These are phyloP conservation scores for Spinacia oleracea DNA, from an alignment of 179 eudicot genomes.

Conservation along the genomic window DNA sequence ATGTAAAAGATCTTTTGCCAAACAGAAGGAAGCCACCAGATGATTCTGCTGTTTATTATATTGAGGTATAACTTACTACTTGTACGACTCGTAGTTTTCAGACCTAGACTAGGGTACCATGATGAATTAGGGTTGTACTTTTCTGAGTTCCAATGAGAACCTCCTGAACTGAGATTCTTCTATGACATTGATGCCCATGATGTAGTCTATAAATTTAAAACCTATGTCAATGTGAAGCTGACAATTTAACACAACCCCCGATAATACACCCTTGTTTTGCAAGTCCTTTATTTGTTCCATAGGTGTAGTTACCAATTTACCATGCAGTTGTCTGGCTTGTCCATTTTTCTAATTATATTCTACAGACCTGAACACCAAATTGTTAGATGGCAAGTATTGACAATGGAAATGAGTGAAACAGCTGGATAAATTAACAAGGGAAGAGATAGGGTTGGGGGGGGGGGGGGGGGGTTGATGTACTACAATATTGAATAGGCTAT, in stretches of 20 bases:
- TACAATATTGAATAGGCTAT: no score
- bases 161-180: neutral
- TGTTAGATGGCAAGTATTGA: no score
- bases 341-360: no score
- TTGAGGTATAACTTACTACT: constrained; percentile 57
- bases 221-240: neutral
- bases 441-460: no score
- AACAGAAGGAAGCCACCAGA: constrained; percentile 60
- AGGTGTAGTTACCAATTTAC: neutral
- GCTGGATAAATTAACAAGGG: no score
- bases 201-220: neutral
- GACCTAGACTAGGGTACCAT: neutral
- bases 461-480: no score
- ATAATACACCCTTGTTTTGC: no score
- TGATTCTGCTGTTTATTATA: constrained; percentile 54
- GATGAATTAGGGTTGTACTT: neutral
- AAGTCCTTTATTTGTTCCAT: no score
- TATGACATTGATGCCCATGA: neutral
- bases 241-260: no score
- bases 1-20: constrained; percentile 66
- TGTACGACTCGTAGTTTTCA: neutral
- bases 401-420: no score
- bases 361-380: no score
- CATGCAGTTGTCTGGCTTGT: neutral
- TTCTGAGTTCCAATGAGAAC: neutral